Conservation (phyloP, 2,329 filamentous ascomycete genomes). For the Amphichorda felina region DNA sequence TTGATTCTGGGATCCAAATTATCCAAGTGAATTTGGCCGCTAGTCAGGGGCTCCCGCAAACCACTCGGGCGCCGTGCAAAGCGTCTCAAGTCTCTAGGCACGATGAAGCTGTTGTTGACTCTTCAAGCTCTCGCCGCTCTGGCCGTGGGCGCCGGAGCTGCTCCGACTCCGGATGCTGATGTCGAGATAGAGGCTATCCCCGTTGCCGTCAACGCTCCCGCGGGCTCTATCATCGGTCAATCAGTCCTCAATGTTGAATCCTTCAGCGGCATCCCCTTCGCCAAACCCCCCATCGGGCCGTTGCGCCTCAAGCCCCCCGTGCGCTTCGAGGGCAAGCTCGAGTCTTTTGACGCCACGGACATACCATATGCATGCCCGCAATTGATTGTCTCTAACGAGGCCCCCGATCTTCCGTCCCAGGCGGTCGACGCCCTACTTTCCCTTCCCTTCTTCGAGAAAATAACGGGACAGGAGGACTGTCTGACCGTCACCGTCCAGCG, state of each 20-base stretch:
- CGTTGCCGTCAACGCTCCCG: slow-evolving; percentile 41
- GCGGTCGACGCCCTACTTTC: slow-evolving; percentile 38
- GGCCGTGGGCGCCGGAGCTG: slow-evolving; percentile 1
- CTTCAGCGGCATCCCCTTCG: slow-evolving; percentile 67
- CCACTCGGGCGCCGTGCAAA: no score
- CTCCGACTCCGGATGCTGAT: background rate
- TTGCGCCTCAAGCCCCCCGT: slow-evolving; percentile 60
- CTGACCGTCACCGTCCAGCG: slow-evolving; percentile 48
- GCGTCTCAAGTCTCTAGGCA: no score
- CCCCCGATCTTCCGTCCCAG: slow-evolving; percentile 23
- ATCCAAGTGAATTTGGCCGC: no score
- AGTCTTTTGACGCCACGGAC: slow-evolving; percentile 48
- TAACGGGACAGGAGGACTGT: slow-evolving; percentile 53
- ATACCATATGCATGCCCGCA: slow-evolving; percentile 57
- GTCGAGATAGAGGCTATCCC: background rate
- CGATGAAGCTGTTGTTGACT: background rate
- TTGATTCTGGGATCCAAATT: no score
- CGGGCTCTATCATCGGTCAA: slow-evolving; percentile 39
- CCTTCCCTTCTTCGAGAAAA: slow-evolving; percentile 46
- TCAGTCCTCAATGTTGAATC: slow-evolving; percentile 42
- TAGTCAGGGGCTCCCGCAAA: no score
- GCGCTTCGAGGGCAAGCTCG: slow-evolving; percentile 39
- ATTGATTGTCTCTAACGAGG: slow-evolving; percentile 46
- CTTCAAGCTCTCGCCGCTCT: slow-evolving; percentile 2
- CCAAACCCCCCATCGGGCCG: slow-evolving; percentile 52